These are phyloP conservation scores for Waitea zeae DNA, from an alignment of 1,284 basidiomycete genomes.

Conservation along the genomic window DNA sequence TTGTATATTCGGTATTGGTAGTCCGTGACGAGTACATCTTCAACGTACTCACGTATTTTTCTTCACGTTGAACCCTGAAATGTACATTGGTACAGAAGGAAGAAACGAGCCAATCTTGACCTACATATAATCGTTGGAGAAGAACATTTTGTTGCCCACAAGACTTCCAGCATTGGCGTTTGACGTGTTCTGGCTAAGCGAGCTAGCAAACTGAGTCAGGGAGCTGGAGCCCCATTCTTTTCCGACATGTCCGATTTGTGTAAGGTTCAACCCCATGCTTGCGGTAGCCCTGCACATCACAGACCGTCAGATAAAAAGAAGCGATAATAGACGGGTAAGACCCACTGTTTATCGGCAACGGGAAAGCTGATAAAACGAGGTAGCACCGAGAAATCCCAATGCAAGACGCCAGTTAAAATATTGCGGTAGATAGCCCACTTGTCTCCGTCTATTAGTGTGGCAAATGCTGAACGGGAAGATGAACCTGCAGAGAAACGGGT, in stretches of 20 bases:
- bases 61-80: slow-evolving; percentile 41
- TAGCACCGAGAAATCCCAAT: slow-evolving; percentile 47
- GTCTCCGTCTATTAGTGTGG: slow-evolving; percentile 28
- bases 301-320: neutral
- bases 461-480: slow-evolving; percentile 24
- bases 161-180: slow-evolving; percentile 43
- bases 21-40: slow-evolving; percentile 52
- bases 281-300: too few relatives aligned
- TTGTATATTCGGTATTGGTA: slow-evolving; percentile 45
- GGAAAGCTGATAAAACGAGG: slow-evolving; percentile 49
- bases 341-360: slow-evolving; percentile 37
- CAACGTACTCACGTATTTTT: slow-evolving; percentile 38
- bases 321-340: slow-evolving; percentile 4
- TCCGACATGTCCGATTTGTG: slow-evolving; percentile 32
- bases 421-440: slow-evolving; percentile 56
- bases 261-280: slow-evolving; percentile 38
- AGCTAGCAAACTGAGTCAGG: slow-evolving; percentile 22
- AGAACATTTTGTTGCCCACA: slow-evolving; percentile 47
- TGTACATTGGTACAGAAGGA: too few relatives aligned
- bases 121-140: slow-evolving; percentile 51
- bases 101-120: too few relatives aligned
- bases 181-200: slow-evolving; percentile 17
- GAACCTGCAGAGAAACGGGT: slow-evolving; percentile 30
- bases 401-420: slow-evolving; percentile 29
- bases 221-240: slow-evolving; percentile 26